Conservation (phyloP, 371 early-diverging fungal genomes). For the Thermomucor indicae-seudaticae region DNA sequence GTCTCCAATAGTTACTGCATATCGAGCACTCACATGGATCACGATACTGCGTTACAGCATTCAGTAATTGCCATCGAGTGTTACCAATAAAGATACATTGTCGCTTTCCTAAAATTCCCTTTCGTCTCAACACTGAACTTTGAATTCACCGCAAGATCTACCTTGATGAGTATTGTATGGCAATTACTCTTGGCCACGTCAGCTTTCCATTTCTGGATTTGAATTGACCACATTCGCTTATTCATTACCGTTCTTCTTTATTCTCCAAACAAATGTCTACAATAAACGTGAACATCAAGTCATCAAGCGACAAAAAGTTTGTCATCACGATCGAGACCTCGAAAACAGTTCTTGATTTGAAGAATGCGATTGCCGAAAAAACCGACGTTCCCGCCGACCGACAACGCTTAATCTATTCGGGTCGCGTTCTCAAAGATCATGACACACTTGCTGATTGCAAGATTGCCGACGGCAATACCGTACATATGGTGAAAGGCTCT, state of each 20-base stretch:
- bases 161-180: no score
- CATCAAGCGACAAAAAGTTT: conserved; percentile 80
- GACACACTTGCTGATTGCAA: conserved; percentile 79
- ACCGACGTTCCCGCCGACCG: conserved; percentile 74
- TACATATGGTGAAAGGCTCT: conserved; percentile 82
- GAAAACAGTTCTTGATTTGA: conserved; percentile 72
- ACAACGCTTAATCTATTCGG: conserved; percentile 92
- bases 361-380: conserved; percentile 68
- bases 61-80: no score
- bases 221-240: no score
- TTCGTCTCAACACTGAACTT: no score
- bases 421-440: conserved; percentile 90
- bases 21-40: no score
- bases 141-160: no score
- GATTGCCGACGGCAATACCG: conserved; percentile 72
- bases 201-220: no score
- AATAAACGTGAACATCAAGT: conserved; percentile 76
- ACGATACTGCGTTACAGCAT: no score
- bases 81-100: no score
- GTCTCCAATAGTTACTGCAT: no score
- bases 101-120: no score
- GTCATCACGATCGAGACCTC: conserved; percentile 60
- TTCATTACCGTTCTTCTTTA: conserved; percentile 2
- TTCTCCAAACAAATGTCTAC: conserved; percentile 26
- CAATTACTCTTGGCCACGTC: no score